Conservation (phyloP, 1,284 basidiomycete species). For the Moesziomyces parantarcticus region DNA sequence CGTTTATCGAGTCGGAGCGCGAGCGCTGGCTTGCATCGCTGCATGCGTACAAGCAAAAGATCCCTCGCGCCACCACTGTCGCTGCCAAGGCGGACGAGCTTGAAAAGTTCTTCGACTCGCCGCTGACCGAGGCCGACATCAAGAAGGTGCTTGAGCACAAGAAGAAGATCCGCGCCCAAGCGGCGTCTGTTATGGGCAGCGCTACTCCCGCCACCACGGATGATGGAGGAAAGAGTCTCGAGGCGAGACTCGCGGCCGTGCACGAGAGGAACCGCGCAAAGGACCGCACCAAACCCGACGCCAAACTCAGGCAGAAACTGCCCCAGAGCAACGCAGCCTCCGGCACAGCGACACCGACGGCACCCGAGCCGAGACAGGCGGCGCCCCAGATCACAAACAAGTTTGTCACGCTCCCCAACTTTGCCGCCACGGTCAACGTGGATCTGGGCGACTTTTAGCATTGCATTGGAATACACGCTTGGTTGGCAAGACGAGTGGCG, state of each 20-base stretch:
- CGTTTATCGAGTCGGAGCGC: slow-evolving; percentile 51
- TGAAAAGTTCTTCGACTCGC: slow-evolving; percentile 46
- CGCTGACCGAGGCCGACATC: slow-evolving; percentile 59
- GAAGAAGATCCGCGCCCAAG: slow-evolving; percentile 32
- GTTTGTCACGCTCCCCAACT: slow-evolving; percentile 67
- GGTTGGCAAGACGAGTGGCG: too few species aligned
- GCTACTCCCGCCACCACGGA: slow-evolving; percentile 7
- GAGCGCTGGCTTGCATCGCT: slow-evolving; percentile 50
- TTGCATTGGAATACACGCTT: too few species aligned
- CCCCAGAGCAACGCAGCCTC: slow-evolving; percentile 4
- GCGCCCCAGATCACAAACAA: slow-evolving; percentile 18
- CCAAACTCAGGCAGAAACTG: slow-evolving; percentile 76
- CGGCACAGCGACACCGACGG: slow-evolving; percentile 3
- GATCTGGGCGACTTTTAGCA: slow-evolving; percentile 70
- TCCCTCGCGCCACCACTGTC: slow-evolving; percentile 37
- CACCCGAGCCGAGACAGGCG: slow-evolving; percentile 1
- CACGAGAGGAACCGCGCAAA: slow-evolving; percentile 87
- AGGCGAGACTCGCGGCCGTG: slow-evolving; percentile 77
- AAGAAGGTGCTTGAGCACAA: slow-evolving; percentile 49
- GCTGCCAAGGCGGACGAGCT: slow-evolving; percentile 47
- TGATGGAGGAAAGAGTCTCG: slow-evolving; percentile 57
- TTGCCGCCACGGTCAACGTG: slow-evolving; percentile 69
- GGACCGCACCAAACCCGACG: slow-evolving; percentile 80
- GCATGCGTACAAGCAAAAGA: slow-evolving; percentile 5
- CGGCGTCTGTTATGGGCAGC: slow-evolving; percentile 30